A percentile compares a stretch with the other conserved stretches of the same genome.
phyloP scores from a whole-genome alignment of 2,329 filamentous ascomycete genomes.

The Scedosporium aurantiacum region DNA sequence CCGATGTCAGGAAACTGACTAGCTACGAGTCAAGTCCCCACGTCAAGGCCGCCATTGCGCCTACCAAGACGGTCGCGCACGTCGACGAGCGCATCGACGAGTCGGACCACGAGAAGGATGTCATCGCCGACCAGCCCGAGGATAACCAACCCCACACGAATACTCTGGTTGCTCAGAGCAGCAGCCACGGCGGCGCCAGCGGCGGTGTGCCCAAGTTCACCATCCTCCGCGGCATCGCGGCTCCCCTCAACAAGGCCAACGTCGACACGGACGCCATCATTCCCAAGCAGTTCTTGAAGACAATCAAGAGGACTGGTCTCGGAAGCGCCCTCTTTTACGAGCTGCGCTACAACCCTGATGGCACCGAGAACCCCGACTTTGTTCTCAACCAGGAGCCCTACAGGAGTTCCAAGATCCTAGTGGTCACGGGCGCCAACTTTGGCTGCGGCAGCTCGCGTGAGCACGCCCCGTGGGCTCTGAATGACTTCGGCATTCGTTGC shows the following conservation, averaged over 20 bases:
- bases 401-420: constrained; percentile 73
- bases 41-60: constrained; percentile 42
- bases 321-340: constrained; percentile 79
- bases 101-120: constrained; percentile 41
- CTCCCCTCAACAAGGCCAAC: constrained; percentile 77
- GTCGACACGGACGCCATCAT: constrained; percentile 99
- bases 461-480: constrained; percentile 92
- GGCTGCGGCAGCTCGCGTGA: constrained; percentile 88
- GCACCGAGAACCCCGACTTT: constrained; percentile 67
- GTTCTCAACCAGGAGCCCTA: constrained; percentile 86
- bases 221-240: constrained; percentile 74
- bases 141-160: constrained; percentile 58
- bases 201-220: constrained; percentile 75
- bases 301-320: constrained; percentile 93
- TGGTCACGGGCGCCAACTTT: constrained; percentile 88
- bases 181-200: constrained; percentile 16
- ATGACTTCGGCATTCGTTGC: constrained; percentile 92
- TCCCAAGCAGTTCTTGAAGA: constrained; percentile 98
- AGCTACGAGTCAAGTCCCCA: constrained; percentile 47
- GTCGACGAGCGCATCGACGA: constrained; percentile 41
- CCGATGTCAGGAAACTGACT: constrained; percentile 76
- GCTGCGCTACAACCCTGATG: constrained; percentile 66
- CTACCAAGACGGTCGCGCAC: constrained; percentile 29
- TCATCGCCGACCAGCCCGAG: constrained; percentile 46
- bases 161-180: constrained; percentile 36